These are phyloP conservation scores for cucumber (Cucumis sativus) DNA, from an alignment of 306 rosid genomes.

Conservation along the genomic window DNA sequence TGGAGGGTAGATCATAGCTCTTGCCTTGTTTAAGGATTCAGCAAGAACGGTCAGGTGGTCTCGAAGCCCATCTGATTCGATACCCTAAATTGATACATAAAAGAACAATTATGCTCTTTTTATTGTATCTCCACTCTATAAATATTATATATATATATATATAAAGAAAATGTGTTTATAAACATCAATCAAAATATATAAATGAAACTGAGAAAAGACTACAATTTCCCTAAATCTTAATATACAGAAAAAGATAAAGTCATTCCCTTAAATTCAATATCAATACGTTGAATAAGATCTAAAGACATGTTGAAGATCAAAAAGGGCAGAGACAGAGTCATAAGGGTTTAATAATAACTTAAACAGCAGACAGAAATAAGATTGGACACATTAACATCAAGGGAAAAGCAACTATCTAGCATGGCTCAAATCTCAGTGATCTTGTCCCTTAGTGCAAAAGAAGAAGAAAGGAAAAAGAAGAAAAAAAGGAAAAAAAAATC, in stretches of 20 bases:
- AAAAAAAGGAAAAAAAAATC: background rate
- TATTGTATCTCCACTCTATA: too few relatives aligned
- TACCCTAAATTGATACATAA: conserved; percentile 29
- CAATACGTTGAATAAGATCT: background rate
- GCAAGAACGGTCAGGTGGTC: conserved; percentile 71
- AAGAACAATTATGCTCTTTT: background rate
- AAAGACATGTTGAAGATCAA: background rate
- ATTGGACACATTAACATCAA: background rate
- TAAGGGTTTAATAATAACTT: too few relatives aligned
- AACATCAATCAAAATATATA: background rate
- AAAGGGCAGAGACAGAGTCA: background rate
- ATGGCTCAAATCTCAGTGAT: background rate
- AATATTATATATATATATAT: too few relatives aligned
- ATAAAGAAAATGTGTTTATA: too few relatives aligned
- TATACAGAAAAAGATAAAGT: background rate
- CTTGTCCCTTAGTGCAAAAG: background rate
- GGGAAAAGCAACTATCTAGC: background rate
- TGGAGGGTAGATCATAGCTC: conserved; percentile 69
- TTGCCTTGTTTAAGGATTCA: conserved; percentile 56
- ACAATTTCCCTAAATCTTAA: background rate
- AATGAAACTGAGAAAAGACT: background rate
- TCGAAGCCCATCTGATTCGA: conserved; percentile 70
- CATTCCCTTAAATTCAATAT: background rate
- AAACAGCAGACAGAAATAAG: too few relatives aligned
- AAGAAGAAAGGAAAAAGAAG: background rate